Evolutionary conservation across 164 flowering plant species (phyloP).

Genomic region (Vitis riparia): DNA sequence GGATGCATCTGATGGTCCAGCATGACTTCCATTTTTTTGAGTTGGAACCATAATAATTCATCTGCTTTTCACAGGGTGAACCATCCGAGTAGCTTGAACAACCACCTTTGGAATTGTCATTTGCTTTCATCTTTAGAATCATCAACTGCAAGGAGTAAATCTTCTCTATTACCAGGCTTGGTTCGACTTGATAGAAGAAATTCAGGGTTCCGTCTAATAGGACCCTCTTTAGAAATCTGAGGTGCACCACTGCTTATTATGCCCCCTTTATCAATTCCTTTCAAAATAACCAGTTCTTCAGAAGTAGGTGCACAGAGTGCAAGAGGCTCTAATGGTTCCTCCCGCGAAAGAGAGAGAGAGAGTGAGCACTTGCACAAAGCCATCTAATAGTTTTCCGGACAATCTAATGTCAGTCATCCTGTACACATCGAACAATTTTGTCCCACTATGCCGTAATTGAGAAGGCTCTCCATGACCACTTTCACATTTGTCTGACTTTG

Average conservation of each 20-base stretch:
- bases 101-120: constrained; percentile 31
- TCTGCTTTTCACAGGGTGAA: constrained; percentile 33
- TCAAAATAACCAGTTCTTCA: constrained; percentile 78
- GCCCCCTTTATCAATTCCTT: constrained; percentile 92
- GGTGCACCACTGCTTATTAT: constrained; percentile 79
- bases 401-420: constrained; percentile 51
- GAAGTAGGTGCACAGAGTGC: constrained; percentile 73
- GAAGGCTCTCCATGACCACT: constrained; percentile 45
- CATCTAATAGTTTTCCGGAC: constrained; percentile 35
- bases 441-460: constrained; percentile 60
- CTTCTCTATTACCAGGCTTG: constrained; percentile 75
- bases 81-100: constrained; percentile 29
- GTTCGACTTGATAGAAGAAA: constrained; percentile 44
- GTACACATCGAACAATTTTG: constrained; percentile 77
- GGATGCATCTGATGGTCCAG: constrained; percentile 28
- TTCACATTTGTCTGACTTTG: constrained; percentile 58
- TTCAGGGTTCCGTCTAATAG: constrained; percentile 55
- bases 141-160: constrained; percentile 44
- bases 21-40: constrained; percentile 30
- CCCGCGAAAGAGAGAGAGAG: constrained; percentile 65
- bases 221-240: constrained; percentile 72
- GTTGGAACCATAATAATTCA: constrained; percentile 27
- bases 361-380: constrained; percentile 57
- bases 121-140: constrained; percentile 42
- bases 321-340: constrained; percentile 74